These are phyloP conservation scores for Gaultheria prostrata DNA, from an alignment of 148 eudicot genomes.

Conservation along the genomic window DNA sequence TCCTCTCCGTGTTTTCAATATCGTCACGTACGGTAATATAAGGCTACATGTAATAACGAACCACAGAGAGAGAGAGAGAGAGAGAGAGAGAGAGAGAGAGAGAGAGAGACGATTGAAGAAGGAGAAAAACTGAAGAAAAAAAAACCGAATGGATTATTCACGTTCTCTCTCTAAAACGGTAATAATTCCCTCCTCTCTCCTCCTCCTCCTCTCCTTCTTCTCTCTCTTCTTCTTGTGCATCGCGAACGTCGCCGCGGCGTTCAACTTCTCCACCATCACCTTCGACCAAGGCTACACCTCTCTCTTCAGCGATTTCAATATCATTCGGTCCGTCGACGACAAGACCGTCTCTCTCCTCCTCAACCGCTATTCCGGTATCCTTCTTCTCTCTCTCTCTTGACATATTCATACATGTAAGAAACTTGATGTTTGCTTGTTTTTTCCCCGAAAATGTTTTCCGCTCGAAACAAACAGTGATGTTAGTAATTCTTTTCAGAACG, in stretches of 20 bases:
- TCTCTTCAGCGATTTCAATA: slow-evolving; percentile 83
- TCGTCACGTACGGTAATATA: not conserved
- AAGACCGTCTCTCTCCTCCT: slow-evolving; percentile 65
- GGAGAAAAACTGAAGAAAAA: slow-evolving; percentile 1
- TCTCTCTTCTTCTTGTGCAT: not conserved
- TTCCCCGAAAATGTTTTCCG: too few relatives aligned
- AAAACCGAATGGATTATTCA: not conserved
- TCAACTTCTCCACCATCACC: slow-evolving; percentile 49
- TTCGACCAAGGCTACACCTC: slow-evolving; percentile 62
- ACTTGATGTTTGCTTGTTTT: too few relatives aligned
- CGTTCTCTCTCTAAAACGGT: slow-evolving; percentile 5
- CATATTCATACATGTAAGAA: too few relatives aligned
- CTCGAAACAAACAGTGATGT: too few relatives aligned
- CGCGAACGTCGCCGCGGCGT: slow-evolving; percentile 28
- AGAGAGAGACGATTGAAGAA: not conserved
- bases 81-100: not conserved
- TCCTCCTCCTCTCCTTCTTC: slow-evolving; percentile 10
- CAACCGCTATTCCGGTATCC: slow-evolving; percentile 69
- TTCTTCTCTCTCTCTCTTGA: not conserved
- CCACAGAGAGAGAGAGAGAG: not conserved
- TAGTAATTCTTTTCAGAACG: not conserved
- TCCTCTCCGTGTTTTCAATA: not conserved
- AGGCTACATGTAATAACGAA: slow-evolving; percentile 7
- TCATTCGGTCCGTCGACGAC: slow-evolving; percentile 54
- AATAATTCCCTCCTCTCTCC: slow-evolving; percentile 16